A percentile compares a stretch with the other conserved stretches of the same genome.
Evolutionary conservation across 768 basidiomycete genomes (phyloP).

Genomic region (Mrakia hoshinonis): DNA sequence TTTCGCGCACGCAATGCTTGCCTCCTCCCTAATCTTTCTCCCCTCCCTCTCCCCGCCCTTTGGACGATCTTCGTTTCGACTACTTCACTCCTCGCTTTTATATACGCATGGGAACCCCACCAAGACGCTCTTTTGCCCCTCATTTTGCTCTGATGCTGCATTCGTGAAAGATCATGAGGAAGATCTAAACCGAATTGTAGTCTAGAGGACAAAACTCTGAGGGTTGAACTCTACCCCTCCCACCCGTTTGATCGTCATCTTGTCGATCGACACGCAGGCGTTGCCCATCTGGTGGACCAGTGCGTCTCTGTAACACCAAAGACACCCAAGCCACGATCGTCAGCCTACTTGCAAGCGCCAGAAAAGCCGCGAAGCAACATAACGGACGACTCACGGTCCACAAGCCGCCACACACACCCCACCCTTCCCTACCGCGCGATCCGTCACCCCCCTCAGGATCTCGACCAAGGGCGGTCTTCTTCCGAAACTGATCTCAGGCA

Average conservation of each 20-base stretch:
- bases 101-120: too few relatives aligned
- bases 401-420: background rate
- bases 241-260: background rate
- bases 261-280: background rate
- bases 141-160: too few relatives aligned
- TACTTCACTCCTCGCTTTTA: too few relatives aligned
- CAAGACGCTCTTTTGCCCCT: too few relatives aligned
- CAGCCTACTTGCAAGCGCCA: background rate
- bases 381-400: slow-evolving; percentile 11
- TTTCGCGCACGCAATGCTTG: too few relatives aligned
- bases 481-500: background rate
- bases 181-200: background rate
- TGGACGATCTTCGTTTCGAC: too few relatives aligned
- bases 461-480: background rate
- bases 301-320: background rate
- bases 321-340: background rate
- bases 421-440: background rate
- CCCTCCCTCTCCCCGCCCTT: too few relatives aligned
- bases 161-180: background rate
- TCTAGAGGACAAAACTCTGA: slow-evolving; percentile 1
- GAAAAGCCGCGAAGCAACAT: background rate
- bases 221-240: slow-evolving; percentile 8
- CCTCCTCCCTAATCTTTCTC: too few relatives aligned
- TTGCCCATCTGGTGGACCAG: slow-evolving; percentile 7
- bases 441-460: background rate